phyloP scores from a whole-genome alignment of 371 early-diverging fungal species.

The Apophysomyces variabilis region DNA sequence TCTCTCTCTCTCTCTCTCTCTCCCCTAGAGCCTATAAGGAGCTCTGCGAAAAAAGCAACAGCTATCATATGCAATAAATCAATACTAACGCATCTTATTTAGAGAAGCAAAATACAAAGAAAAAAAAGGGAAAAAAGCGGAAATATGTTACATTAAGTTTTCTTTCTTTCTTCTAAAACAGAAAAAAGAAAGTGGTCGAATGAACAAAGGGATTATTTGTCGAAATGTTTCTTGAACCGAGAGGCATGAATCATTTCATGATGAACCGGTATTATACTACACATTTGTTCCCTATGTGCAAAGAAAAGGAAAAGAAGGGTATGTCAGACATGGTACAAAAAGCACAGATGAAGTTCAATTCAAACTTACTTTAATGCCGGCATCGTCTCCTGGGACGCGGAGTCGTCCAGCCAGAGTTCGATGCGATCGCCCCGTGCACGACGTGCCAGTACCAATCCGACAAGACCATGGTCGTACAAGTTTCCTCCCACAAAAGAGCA shows the following conservation, averaged over 20 bases:
- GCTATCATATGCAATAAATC: neutral
- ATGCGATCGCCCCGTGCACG: slow-evolving; percentile 60
- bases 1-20: neutral
- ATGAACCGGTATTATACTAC: slow-evolving; percentile 29
- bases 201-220: slow-evolving; percentile 14
- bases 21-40: neutral
- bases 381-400: slow-evolving; percentile 22
- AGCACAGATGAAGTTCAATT: slow-evolving; percentile 1
- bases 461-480: slow-evolving; percentile 36
- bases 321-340: slow-evolving; percentile 28
- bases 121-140: neutral
- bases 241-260: slow-evolving; percentile 40
- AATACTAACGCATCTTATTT: neutral
- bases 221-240: slow-evolving; percentile 62
- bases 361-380: slow-evolving; percentile 37
- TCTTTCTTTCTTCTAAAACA: neutral
- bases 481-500: slow-evolving; percentile 59
- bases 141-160: neutral
- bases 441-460: slow-evolving; percentile 47
- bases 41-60: neutral
- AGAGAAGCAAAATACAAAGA: neutral
- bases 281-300: slow-evolving; percentile 26
- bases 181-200: slow-evolving; percentile 7
- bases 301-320: slow-evolving; percentile 4
- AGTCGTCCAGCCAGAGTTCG: slow-evolving; percentile 57